A percentile compares a stretch with the other conserved stretches of the same genome.
Evolutionary conservation across 495 filamentous ascomycete species (phyloP).

Genomic region (Penicillium canescens): DNA sequence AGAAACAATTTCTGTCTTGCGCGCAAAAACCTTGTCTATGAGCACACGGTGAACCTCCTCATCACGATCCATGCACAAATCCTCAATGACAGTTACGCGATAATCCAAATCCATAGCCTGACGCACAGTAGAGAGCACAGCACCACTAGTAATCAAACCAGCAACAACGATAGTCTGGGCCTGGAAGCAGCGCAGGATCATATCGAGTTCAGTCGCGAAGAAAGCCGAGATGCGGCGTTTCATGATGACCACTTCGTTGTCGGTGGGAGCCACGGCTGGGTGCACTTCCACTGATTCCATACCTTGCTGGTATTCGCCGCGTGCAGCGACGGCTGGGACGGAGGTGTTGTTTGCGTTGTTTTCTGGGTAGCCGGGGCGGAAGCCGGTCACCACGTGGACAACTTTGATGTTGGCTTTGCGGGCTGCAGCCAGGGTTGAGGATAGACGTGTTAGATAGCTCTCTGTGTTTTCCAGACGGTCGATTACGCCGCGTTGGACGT

Average conservation of each 20-base stretch:
- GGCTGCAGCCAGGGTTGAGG: conserved; percentile 21
- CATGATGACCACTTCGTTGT: conserved; percentile 29
- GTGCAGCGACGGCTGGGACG: conserved; percentile 13
- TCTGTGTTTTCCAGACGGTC: conserved; percentile 14
- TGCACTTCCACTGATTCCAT: conserved; percentile 22
- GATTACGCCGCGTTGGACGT: conserved; percentile 34
- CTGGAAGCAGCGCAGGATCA: conserved; percentile 32
- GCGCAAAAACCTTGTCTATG: conserved; percentile 34
- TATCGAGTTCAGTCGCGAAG: conserved; percentile 33
- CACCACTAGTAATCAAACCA: conserved; percentile 38
- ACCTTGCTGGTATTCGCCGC: conserved; percentile 23
- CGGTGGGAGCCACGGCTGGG: conserved; percentile 17
- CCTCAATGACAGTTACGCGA: conserved; percentile 32
- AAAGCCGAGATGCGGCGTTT: conserved; percentile 42
- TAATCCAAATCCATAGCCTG: conserved; percentile 40
- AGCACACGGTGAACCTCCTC: conserved; percentile 34
- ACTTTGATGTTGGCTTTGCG: conserved; percentile 26
- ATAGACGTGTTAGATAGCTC: conserved; percentile 27
- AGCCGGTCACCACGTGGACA: conserved; percentile 34
- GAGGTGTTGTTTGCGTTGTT: conserved; percentile 22
- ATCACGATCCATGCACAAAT: conserved; percentile 39
- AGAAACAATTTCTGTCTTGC: conserved; percentile 23
- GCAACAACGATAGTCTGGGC: conserved; percentile 31
- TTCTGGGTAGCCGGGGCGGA: conserved; percentile 37
- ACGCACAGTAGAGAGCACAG: conserved; percentile 41